Evolutionary conservation across 2,329 filamentous ascomycete genomes (phyloP).

Genomic region (Elsinoe ampelina): DNA sequence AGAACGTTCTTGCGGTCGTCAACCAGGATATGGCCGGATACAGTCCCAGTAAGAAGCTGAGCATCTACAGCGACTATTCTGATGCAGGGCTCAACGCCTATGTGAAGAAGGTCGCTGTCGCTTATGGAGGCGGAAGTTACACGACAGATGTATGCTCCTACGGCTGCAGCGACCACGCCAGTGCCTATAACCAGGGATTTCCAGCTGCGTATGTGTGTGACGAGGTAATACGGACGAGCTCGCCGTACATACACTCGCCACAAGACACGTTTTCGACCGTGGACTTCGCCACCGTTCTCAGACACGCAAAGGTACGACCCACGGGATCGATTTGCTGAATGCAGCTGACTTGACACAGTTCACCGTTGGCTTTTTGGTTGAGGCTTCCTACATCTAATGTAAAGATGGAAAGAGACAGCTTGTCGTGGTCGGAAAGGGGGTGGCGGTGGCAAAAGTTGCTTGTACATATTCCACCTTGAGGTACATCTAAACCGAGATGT

Average conservation of each 20-base stretch:
- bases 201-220: slow-evolving; percentile 49
- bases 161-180: slow-evolving; percentile 59
- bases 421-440: too few species aligned
- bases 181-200: slow-evolving; percentile 56
- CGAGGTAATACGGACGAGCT: background rate
- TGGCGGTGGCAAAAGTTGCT: too few species aligned
- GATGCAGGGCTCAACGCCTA: slow-evolving; percentile 30
- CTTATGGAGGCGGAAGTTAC: slow-evolving; percentile 34
- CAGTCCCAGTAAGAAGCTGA: slow-evolving; percentile 26
- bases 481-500: too few species aligned
- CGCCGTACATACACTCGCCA: background rate
- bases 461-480: too few species aligned
- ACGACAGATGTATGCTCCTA: slow-evolving; percentile 46
- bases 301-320: background rate
- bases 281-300: background rate
- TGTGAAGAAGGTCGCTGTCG: slow-evolving; percentile 31
- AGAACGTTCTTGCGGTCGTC: slow-evolving; percentile 35
- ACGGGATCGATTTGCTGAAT: background rate
- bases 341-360: background rate
- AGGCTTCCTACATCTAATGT: background rate
- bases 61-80: slow-evolving; percentile 35
- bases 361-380: slow-evolving; percentile 7
- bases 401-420: too few species aligned
- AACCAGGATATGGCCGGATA: slow-evolving; percentile 41
- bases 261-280: background rate